A percentile compares a stretch with the other conserved stretches of the same genome.
Evolutionary conservation across 768 basidiomycete genomes (phyloP).

Genomic region (Termitomyces bulborhizus): DNA sequence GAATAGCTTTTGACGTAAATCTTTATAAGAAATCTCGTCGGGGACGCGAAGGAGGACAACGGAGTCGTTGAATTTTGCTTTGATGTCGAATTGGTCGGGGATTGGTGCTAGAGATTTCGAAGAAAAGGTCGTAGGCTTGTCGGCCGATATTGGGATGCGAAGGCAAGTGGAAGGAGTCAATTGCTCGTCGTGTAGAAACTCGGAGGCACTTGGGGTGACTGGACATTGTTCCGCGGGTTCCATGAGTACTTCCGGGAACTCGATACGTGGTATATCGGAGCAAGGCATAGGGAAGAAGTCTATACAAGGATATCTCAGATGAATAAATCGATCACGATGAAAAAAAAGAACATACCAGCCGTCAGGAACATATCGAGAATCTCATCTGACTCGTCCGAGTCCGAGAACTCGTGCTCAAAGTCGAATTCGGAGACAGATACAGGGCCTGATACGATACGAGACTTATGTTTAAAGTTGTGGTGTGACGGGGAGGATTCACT

Average conservation of each 20-base stretch:
- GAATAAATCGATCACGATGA: neutral
- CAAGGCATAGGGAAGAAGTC: conserved; percentile 38
- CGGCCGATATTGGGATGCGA: conserved; percentile 8
- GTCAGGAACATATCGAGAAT: conserved; percentile 24
- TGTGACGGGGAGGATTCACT: conserved; percentile 5
- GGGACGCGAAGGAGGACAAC: conserved; percentile 58
- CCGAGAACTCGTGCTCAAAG: conserved; percentile 33
- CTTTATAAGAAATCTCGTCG: conserved; percentile 38
- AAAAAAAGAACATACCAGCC: conserved; percentile 21
- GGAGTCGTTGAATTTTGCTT: conserved; percentile 55
- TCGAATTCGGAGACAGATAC: conserved; percentile 36
- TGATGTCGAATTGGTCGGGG: conserved; percentile 42
- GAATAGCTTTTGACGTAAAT: conserved; percentile 51
- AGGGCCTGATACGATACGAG: conserved; percentile 25
- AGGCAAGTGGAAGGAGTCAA: conserved; percentile 1
- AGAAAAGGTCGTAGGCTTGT: conserved; percentile 21
- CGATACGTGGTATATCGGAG: conserved; percentile 25
- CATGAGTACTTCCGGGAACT: conserved; percentile 27
- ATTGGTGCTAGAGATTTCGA: conserved; percentile 20
- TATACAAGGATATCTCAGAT: conserved; percentile 8
- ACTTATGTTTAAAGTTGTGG: conserved; percentile 5
- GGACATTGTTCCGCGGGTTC: conserved; percentile 12
- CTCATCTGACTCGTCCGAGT: conserved; percentile 25
- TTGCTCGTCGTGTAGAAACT: conserved; percentile 2
- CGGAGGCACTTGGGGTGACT: conserved; percentile 5